Evolutionary conservation across 371 early-diverging fungal genomes (phyloP).

Genomic region (Mortierella sp.): DNA sequence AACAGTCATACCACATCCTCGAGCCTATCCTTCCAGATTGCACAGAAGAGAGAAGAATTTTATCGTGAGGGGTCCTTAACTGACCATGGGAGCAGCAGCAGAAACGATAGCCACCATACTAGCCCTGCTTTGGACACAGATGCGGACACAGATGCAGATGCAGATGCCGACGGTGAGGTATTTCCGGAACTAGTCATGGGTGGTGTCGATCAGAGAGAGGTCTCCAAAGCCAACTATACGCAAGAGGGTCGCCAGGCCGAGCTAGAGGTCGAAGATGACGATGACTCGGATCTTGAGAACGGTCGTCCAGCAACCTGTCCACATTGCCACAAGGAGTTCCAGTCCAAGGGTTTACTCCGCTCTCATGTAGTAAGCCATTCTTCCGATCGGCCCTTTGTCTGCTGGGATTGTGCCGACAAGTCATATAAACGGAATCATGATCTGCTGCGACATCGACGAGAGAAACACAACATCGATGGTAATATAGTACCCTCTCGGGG

Average conservation of each 20-base stretch:
- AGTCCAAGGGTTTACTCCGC: slow-evolving; percentile 43
- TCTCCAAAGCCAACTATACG: background rate
- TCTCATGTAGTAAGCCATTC: slow-evolving; percentile 50
- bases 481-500: slow-evolving; percentile 18
- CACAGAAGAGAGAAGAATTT: slow-evolving; percentile 1
- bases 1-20: slow-evolving; percentile 9
- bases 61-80: background rate
- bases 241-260: background rate
- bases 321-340: slow-evolving; percentile 37
- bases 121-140: slow-evolving; percentile 10
- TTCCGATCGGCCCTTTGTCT: slow-evolving; percentile 42
- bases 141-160: background rate
- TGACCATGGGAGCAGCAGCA: background rate
- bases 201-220: background rate
- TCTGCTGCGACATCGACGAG: slow-evolving; percentile 45
- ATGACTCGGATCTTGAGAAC: slow-evolving; percentile 22
- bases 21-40: slow-evolving; percentile 2
- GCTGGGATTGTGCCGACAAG: slow-evolving; percentile 43
- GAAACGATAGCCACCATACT: background rate
- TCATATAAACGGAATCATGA: slow-evolving; percentile 53
- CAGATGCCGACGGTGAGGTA: background rate
- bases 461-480: slow-evolving; percentile 43
- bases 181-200: background rate
- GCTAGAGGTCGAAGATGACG: slow-evolving; percentile 11
- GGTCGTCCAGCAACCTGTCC: slow-evolving; percentile 28